Base-by-base conservation (phyloP, 148 eudicot species). In the Rhododendron mucronatum region DNA sequence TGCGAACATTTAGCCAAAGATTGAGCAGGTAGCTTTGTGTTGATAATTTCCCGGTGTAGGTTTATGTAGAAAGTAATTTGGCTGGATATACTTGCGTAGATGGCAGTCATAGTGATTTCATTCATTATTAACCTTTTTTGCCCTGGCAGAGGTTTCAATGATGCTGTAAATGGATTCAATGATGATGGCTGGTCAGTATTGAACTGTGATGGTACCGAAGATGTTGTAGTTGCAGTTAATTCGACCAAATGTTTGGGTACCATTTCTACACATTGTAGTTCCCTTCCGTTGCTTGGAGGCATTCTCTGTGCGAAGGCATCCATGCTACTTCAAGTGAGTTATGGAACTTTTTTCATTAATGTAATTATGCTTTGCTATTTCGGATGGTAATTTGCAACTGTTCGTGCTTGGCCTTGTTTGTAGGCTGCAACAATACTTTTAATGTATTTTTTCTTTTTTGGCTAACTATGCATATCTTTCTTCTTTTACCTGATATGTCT, bases 281-380 rank as follows among this genome's bases (percentile, higher is more conserved):
- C 94, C 45, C 87, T 93, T 48, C 84, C 95, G 0, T 75, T 91
- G 83, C 85, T 92, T 78, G 97, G 96, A 78, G 98, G 99, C 77
- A 86, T 96, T 86, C 93, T 96, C 37, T 96, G 99, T 93, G 99
- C 97, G 30, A 96, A 95, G 88, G 97, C 99, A 84, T 96, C 99
- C 39, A 96, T 96, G 99, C 92, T 96, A 18, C 97, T 96, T 78
- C 95, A 95, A 93, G 99, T 92, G 85, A 89, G 89, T 86, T 35
- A 13, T 30, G 30, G 44, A 80, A 57, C 78, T 71, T 12, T 63
- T 59, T 6, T 53, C 5, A 20, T 57, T 10, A 59, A 18, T 76
- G 21, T 45, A 55, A 30, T 16, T 39, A 35, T 84, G 35, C 83
- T 48, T 78, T 21, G 21, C 16, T 0, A 45, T 78, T n/a, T 80